Conservation (phyloP, 768 basidiomycete genomes). For the Amanita exitialis region DNA sequence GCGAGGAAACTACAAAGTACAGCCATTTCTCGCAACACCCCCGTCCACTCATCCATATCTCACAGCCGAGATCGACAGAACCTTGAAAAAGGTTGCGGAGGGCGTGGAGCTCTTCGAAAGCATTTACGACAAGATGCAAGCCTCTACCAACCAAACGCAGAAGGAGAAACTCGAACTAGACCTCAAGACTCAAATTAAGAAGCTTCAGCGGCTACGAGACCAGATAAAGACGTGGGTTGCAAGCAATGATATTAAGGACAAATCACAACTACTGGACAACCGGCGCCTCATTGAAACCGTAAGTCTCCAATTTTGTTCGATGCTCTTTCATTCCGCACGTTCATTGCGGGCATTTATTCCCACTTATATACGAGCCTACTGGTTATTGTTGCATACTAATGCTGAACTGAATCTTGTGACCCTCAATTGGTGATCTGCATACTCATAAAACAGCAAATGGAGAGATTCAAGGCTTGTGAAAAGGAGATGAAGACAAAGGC, state of each 20-base stretch:
- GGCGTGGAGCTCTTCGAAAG: slow-evolving; percentile 93
- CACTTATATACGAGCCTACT: background rate
- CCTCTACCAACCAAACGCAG: slow-evolving; percentile 78
- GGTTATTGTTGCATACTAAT: slow-evolving; percentile 5
- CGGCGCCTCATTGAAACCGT: slow-evolving; percentile 96
- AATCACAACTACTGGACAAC: slow-evolving; percentile 84
- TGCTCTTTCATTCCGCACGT: background rate
- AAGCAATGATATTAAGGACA: slow-evolving; percentile 99
- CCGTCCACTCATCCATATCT: background rate
- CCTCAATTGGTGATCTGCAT: slow-evolving; percentile 9
- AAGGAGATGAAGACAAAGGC: slow-evolving; percentile 99
- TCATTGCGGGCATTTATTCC: background rate
- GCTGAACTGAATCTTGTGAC: slow-evolving; percentile 9
- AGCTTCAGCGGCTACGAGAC: slow-evolving; percentile 93
- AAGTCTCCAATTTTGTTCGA: slow-evolving; percentile 22
- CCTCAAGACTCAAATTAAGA: slow-evolving; percentile 89
- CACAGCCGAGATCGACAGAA: slow-evolving; percentile 96
- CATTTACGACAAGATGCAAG: slow-evolving; percentile 98
- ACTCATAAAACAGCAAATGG: slow-evolving; percentile 82
- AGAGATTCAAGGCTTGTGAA: slow-evolving; percentile 99
- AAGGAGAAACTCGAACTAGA: slow-evolving; percentile 44
- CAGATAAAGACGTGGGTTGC: slow-evolving; percentile 99
- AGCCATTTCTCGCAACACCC: slow-evolving; percentile 10
- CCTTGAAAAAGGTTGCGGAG: slow-evolving; percentile 92
- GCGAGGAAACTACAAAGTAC: slow-evolving; percentile 85